Percentiles rank a stretch among this genome's conserved stretches.
Evolutionary conservation across 495 filamentous ascomycete species (phyloP).

Genomic region (Ramalina intermedia): DNA sequence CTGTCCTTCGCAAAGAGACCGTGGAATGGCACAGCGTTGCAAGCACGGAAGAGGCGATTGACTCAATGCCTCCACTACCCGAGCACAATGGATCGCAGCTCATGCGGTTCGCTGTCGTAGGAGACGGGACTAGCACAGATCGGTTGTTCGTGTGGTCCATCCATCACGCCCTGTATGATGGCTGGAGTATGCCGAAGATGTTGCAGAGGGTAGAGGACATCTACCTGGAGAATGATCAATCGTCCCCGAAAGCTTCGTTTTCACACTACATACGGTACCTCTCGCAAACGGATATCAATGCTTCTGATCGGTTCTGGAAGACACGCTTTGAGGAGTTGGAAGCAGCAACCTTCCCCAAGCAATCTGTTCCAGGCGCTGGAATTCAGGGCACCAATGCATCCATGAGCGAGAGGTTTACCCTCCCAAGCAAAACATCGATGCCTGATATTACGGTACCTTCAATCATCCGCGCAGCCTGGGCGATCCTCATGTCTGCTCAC

Average conservation of each 20-base stretch:
- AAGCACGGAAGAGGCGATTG: conserved; percentile 31
- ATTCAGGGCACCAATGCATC: conserved; percentile 14
- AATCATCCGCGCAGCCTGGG: conserved; percentile 40
- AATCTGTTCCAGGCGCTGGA: conserved; percentile 19
- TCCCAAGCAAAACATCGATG: conserved; percentile 19
- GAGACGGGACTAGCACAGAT: neutral
- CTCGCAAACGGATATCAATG: conserved; percentile 18
- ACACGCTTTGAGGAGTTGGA: conserved; percentile 21
- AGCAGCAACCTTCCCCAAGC: conserved; percentile 10
- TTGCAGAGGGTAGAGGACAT: conserved; percentile 39
- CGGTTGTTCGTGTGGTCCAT: conserved; percentile 45
- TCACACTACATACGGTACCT: conserved; percentile 31
- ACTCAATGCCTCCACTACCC: conserved; percentile 26
- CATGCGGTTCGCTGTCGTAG: conserved; percentile 39
- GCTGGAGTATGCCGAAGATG: conserved; percentile 48
- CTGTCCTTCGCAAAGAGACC: conserved; percentile 33
- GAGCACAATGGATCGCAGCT: conserved; percentile 41
- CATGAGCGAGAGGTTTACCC: conserved; percentile 15
- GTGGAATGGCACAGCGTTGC: conserved; percentile 31
- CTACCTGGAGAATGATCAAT: conserved; percentile 15
- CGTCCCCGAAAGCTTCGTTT: conserved; percentile 17
- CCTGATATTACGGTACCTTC: conserved; percentile 30
- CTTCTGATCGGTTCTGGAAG: conserved; percentile 33
- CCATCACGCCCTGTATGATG: conserved; percentile 61
- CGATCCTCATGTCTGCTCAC: conserved; percentile 30